These are phyloP conservation scores for Lepiota brunneoincarnata DNA, from an alignment of 768 basidiomycete species.

Conservation along the genomic window DNA sequence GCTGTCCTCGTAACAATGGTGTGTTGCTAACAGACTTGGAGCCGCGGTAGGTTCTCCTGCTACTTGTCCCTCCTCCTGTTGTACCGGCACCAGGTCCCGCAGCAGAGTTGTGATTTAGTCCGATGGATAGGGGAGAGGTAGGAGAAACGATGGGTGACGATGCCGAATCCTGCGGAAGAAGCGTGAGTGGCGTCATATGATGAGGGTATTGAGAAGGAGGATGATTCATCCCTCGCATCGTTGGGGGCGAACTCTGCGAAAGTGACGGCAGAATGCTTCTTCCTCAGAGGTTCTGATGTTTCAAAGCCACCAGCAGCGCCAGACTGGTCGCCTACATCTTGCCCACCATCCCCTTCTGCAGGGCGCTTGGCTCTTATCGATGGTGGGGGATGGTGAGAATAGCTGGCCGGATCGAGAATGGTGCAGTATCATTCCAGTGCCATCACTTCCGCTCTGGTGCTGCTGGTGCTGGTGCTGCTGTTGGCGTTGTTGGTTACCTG, in stretches of 20 bases:
- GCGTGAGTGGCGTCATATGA: background rate
- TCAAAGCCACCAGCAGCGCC: background rate
- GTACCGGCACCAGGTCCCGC: background rate
- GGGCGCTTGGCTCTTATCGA: background rate
- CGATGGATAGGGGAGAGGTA: background rate
- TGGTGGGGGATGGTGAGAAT: background rate
- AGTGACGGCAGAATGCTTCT: background rate
- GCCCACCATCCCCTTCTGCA: background rate
- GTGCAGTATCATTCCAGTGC: background rate
- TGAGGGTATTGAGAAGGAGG: background rate
- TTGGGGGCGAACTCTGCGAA: background rate
- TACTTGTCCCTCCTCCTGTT: too few relatives aligned
- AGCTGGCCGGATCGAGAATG: background rate
- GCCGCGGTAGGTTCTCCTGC: background rate
- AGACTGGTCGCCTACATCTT: background rate
- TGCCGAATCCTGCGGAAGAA: background rate
- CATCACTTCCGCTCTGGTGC: background rate
- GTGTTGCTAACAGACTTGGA: slow-evolving; percentile 9
- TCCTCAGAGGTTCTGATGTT: slow-evolving; percentile 2
- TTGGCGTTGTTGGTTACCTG: slow-evolving; percentile 2
- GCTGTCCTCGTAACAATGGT: slow-evolving; percentile 5
- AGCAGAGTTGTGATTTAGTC: background rate
- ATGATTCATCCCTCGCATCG: background rate
- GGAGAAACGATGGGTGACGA: slow-evolving; percentile 9
- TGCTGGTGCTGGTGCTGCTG: background rate